Evolutionary conservation across 352 stramenopile genomes (phyloP).

Genomic region (Pythium grandisporangium): DNA sequence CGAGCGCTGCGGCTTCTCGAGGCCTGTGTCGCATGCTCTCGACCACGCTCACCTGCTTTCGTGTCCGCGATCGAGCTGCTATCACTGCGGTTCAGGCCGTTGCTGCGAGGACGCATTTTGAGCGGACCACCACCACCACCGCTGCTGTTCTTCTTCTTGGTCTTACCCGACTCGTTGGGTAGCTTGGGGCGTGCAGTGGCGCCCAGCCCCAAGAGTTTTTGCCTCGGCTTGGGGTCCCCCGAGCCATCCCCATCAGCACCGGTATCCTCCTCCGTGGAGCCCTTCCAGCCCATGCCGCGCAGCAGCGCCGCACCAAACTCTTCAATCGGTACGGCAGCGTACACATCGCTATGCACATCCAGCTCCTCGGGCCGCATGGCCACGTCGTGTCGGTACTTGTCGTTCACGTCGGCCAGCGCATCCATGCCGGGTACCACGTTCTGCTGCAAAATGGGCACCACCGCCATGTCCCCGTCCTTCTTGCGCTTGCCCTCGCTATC

Average conservation of each 20-base stretch:
- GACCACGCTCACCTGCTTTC: too few species aligned
- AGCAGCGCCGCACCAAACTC: constrained; percentile 95
- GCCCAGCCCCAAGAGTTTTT: constrained; percentile 89
- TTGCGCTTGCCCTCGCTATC: constrained; percentile 11
- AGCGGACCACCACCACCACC: too few species aligned
- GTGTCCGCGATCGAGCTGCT: background rate
- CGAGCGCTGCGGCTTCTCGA: too few species aligned
- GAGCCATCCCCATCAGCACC: too few species aligned
- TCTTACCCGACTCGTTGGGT: constrained; percentile 33
- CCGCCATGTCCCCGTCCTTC: constrained; percentile 5
- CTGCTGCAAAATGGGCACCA: constrained; percentile 59
- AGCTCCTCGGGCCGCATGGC: constrained; percentile 67
- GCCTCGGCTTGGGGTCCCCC: constrained; percentile 70
- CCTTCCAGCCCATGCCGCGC: constrained; percentile 96
- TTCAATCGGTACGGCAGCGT: constrained; percentile 85
- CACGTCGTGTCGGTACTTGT: constrained; percentile 83
- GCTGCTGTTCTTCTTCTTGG: too few species aligned
- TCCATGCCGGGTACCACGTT: constrained; percentile 67
- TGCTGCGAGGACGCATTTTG: constrained; percentile 1
- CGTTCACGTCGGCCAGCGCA: constrained; percentile 52
- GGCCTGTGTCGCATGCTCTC: too few species aligned
- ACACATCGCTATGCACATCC: constrained; percentile 78
- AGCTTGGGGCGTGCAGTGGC: constrained; percentile 69
- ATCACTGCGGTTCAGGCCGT: background rate
- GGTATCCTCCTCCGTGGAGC: constrained; percentile 37